Evolutionary conservation across 352 stramenopile genomes (phyloP).

Genomic region (Phytophthora pseudosyringae): DNA sequence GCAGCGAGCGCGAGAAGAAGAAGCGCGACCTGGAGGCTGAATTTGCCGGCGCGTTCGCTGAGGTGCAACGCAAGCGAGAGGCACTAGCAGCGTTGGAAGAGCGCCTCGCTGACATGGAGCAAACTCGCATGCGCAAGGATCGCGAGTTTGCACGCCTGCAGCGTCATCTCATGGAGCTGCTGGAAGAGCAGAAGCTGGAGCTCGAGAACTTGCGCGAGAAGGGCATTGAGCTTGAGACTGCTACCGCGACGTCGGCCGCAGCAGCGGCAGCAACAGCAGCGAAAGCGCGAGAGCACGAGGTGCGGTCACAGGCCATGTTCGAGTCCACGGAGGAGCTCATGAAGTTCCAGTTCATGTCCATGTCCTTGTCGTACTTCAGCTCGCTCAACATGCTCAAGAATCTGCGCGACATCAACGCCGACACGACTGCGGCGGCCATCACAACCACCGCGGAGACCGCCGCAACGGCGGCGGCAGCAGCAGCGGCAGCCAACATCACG

Average conservation of each 20-base stretch:
- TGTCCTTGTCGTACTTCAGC: conserved; percentile 95
- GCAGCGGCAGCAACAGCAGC: conserved; percentile 90
- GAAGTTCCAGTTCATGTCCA: conserved; percentile 98
- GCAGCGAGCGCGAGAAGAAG: conserved; percentile 90
- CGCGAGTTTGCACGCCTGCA: conserved; percentile 93
- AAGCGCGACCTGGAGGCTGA: conserved; percentile 93
- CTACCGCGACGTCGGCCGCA: conserved; percentile 91
- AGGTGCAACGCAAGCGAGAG: conserved; percentile 91
- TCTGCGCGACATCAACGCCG: conserved; percentile 93
- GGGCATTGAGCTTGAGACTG: conserved; percentile 91
- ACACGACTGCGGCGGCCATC: conserved; percentile 91
- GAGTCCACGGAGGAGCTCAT: conserved; percentile 95
- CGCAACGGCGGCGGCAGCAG: conserved; percentile 83
- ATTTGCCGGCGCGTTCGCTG: conserved; percentile 90
- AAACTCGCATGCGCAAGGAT: conserved; percentile 91
- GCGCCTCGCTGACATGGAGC: conserved; percentile 93
- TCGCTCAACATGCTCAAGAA: conserved; percentile 96
- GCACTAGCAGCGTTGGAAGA: conserved; percentile 83
- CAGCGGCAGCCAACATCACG: conserved; percentile 89
- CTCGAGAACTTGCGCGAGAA: conserved; percentile 92
- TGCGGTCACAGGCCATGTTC: conserved; percentile 91
- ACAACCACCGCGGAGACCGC: conserved; percentile 89
- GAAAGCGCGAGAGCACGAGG: conserved; percentile 92
- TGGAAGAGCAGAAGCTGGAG: conserved; percentile 94
- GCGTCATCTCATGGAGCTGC: conserved; percentile 92